Evolutionary conservation across 306 rosid genomes (phyloP), one percentile per base, ranked within the genome.

Genomic region (Gillenia trifoliata): DNA sequence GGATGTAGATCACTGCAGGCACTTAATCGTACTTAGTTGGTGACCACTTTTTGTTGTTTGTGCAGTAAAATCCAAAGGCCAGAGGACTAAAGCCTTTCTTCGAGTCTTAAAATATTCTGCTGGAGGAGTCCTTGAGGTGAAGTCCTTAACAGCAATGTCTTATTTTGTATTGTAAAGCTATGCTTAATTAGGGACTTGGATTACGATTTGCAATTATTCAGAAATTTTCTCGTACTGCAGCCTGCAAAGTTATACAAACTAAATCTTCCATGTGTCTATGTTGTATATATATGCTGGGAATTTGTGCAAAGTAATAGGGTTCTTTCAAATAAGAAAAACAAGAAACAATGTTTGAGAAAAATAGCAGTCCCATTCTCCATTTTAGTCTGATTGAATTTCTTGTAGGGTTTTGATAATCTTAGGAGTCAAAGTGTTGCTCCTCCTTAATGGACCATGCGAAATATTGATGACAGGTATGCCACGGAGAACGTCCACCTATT

Each of bases 361-460:
- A 1, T 74, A 64, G 4, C 16, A 23, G 33, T 30, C 7, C 41
- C 50, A 30, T 59, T 73, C 41, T 41, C 63, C 34, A 75, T 45
- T 43, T 19, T 54, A 47, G 75, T 56, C 62, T 77, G 71, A 84
- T 25, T 79, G 76, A 63, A 56, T 67, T 28, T 79, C 65, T 77
- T 83, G 73, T 78, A 94, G 99, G 99, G 96, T 75, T 94, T 94
- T 77, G 99, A 92, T 81, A 92, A 94, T 85, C 88, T 91, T 26
- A 83, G 99, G 84, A 92, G 82, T 85, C 96, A 92, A 66, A 86
- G 82, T 76, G 96, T 85, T 80, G 89, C 97, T 81, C 99, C 99
- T 64, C 85, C 99, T 47, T 96, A 94, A 76, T 94, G 99, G 99
- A 92, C 95, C 77, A 89, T 90, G 96, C 97, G 99, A 72, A 94